Conservation (phyloP, 805 yeast genomes). For the Danielia oregonensis region DNA sequence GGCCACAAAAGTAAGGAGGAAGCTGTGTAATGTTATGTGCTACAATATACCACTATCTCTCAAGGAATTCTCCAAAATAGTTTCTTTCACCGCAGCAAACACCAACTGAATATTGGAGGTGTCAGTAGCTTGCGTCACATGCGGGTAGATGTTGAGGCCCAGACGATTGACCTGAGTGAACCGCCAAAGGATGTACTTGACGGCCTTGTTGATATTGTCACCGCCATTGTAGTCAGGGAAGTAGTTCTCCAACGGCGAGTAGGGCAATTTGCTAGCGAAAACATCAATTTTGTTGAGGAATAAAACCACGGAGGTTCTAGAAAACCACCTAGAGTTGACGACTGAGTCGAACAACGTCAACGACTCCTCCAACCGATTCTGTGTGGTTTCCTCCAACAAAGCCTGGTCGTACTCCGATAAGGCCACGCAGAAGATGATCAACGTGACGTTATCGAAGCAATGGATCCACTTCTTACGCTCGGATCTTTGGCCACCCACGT, state of each 20-base stretch:
- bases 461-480: conserved; percentile 98
- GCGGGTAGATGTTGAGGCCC: conserved; percentile 79
- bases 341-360: conserved; percentile 83
- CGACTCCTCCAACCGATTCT: conserved; percentile 40
- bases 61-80: conserved; percentile 70
- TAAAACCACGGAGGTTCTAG: conserved; percentile 78
- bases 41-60: conserved; percentile 71
- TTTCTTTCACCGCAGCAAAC: conserved; percentile 79
- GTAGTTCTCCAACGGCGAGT: conserved; percentile 74
- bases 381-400: conserved; percentile 46
- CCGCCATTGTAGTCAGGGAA: conserved; percentile 94
- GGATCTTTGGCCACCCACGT: conserved; percentile 94
- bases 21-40: no score
- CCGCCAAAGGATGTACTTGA: conserved; percentile 87
- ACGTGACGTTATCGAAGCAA: conserved; percentile 89
- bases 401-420: conserved; percentile 88
- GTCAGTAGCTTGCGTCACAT: conserved; percentile 92
- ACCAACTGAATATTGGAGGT: conserved; percentile 85
- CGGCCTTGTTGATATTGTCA: conserved; percentile 83
- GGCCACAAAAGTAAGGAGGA: conserved; percentile 11
- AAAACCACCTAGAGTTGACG: conserved; percentile 89
- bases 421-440: conserved; percentile 88
- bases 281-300: conserved; percentile 89
- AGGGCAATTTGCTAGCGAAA: conserved; percentile 78
- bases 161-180: conserved; percentile 82